These are phyloP conservation scores for Penicillium sp. DNA, from an alignment of 2,329 filamentous ascomycete genomes.

Conservation along the genomic window DNA sequence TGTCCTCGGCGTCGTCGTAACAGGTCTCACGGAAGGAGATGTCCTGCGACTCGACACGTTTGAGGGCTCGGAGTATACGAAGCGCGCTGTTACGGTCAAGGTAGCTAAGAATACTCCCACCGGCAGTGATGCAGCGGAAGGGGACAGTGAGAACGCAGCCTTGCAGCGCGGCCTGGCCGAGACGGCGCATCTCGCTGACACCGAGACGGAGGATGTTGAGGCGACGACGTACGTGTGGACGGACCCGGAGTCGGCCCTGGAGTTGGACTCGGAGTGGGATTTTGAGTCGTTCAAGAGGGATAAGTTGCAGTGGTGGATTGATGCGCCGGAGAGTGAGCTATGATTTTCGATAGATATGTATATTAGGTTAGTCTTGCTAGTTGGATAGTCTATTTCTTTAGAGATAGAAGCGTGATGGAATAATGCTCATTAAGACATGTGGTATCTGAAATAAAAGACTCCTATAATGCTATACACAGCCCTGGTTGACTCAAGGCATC, in stretches of 20 bases:
- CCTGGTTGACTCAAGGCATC: background rate
- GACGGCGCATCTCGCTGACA: slow-evolving; percentile 52
- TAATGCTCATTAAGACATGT: slow-evolving; percentile 5
- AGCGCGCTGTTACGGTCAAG: slow-evolving; percentile 46
- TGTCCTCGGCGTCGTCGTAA: slow-evolving; percentile 73
- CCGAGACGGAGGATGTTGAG: slow-evolving; percentile 36
- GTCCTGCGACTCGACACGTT: slow-evolving; percentile 73
- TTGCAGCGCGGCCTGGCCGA: slow-evolving; percentile 39
- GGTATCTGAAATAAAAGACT: slow-evolving; percentile 12
- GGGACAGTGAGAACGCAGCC: slow-evolving; percentile 23
- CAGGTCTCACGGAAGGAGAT: slow-evolving; percentile 73
- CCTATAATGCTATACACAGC: slow-evolving; percentile 5
- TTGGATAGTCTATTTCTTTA: no score
- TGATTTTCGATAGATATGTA: background rate
- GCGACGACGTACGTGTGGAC: slow-evolving; percentile 65
- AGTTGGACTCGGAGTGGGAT: slow-evolving; percentile 73
- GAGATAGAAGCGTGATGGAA: no score
- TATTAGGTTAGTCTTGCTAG: no score
- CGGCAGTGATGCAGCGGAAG: slow-evolving; percentile 22
- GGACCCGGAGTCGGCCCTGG: slow-evolving; percentile 49
- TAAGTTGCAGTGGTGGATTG: slow-evolving; percentile 63
- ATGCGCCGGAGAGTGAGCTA: slow-evolving; percentile 43
- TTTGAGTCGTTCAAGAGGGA: slow-evolving; percentile 76
- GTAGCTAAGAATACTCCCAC: slow-evolving; percentile 30
- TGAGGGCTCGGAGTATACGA: slow-evolving; percentile 71